Evolutionary conservation across 768 basidiomycete species (phyloP), one percentile per base, ranked within the genome.

Genomic region (Mycena metata): DNA sequence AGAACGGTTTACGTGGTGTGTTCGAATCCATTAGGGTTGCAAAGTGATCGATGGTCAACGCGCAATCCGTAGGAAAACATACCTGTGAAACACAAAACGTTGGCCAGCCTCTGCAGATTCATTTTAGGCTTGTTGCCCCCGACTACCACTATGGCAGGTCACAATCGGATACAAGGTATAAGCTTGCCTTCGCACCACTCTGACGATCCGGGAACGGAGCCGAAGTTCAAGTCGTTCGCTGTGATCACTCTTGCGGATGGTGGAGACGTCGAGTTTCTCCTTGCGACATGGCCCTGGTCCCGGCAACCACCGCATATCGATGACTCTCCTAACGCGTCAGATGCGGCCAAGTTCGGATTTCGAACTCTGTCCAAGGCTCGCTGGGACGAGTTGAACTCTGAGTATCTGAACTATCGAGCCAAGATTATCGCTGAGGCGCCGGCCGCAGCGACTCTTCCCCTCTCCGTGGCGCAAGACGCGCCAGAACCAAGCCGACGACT

Each of bases 161-260:
- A 68, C 66, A 68, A 55, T 5, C 78, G 76, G 23, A 74, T 94
- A 6, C 89, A 94, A 74, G 69, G 76, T 42, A 81, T 95, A 46
- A 68, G 78, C 2, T 82, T 92, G 30, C 91, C 90, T 15, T 81
- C 86, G 0, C 91, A 94, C 72, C 86, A 90, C 74, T 84, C 86
- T 54, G 91, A 92, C 74, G 83, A 82, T 58, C 84, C 86, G 16
- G 86, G 79, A 2, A 83, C 85, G 26, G 71, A 79, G 16, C 88
- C 90, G 2, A 86, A 84, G 60, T 90, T 86, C 77, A 94, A 91
- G 81, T 91, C 91, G 2, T 95, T 94, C 69, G 92, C 92, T 0
- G 85, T 95, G 33, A 80, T 95, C 60, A 88, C 88, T 0, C 80
- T 95, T 49, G 76, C 81, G 3, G 64, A 77, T 6, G 41, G 74